Percentiles rank a stretch among this genome's conserved stretches.
These are phyloP conservation scores for Apocynum venetum DNA, from an alignment of 257 asterid species.

Conservation along the genomic window DNA sequence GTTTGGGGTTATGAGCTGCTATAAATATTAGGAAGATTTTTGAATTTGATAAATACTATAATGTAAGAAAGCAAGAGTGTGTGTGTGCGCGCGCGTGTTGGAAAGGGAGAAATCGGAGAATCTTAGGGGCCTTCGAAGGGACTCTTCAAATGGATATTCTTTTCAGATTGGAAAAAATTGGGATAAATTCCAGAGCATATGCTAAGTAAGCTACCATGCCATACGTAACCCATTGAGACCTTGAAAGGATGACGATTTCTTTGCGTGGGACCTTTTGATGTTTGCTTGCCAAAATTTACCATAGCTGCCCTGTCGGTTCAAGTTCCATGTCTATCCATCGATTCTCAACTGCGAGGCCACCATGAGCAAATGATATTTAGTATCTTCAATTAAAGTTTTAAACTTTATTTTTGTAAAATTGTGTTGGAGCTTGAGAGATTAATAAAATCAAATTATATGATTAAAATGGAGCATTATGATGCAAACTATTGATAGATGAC, in stretches of 20 bases:
- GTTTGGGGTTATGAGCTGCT: slow-evolving; percentile 11
- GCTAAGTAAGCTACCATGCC: slow-evolving; percentile 14
- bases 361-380: too few species aligned
- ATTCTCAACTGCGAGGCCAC: too few species aligned
- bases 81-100: not conserved
- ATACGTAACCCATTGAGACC: not conserved
- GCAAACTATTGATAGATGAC: too few species aligned
- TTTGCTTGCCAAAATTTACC: too few species aligned
- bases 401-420: too few species aligned
- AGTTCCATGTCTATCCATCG: too few species aligned
- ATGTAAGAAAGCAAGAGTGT: not conserved
- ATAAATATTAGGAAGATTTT: slow-evolving; percentile 14
- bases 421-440: too few species aligned
- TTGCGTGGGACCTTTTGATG: not conserved
- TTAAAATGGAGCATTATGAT: too few species aligned
- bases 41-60: not conserved
- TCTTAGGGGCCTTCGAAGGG: slow-evolving; percentile 10
- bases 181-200: slow-evolving; percentile 38
- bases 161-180: slow-evolving; percentile 20
- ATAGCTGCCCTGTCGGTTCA: too few species aligned
- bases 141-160: slow-evolving; percentile 38
- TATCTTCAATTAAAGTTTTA: too few species aligned
- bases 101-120: not conserved
- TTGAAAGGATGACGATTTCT: slow-evolving; percentile 5
- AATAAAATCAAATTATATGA: too few species aligned